Conservation (phyloP, 2,329 filamentous ascomycete genomes). For the Aspergillus fischeri region DNA sequence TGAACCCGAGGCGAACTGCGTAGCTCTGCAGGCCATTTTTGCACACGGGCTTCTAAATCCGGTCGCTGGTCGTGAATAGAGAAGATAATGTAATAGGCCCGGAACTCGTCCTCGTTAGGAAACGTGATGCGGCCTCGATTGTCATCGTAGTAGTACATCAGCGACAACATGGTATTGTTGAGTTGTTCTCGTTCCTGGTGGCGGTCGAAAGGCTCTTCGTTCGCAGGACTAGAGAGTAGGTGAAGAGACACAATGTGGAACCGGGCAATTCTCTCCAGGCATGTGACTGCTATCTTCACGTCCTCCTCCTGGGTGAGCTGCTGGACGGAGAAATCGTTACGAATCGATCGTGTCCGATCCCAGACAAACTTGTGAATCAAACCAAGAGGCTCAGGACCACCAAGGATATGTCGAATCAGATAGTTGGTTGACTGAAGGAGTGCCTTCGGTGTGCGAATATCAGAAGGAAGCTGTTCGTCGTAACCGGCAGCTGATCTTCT, state of each 20-base stretch:
- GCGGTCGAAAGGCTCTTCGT: slow-evolving; percentile 51
- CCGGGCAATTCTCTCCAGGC: slow-evolving; percentile 59
- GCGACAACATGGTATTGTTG: slow-evolving; percentile 57
- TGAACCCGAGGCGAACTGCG: slow-evolving; percentile 51
- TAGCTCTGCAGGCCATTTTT: slow-evolving; percentile 51
- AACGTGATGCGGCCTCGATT: slow-evolving; percentile 47
- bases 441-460: slow-evolving; percentile 55
- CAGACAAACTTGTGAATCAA: slow-evolving; percentile 61
- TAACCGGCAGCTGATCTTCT: slow-evolving; percentile 59
- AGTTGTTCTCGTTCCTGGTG: slow-evolving; percentile 63
- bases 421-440: slow-evolving; percentile 47
- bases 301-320: slow-evolving; percentile 55
- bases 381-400: slow-evolving; percentile 46
- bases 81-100: slow-evolving; percentile 58
- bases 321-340: slow-evolving; percentile 63
- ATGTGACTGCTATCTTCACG: slow-evolving; percentile 55
- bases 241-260: slow-evolving; percentile 62
- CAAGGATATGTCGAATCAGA: slow-evolving; percentile 48
- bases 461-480: slow-evolving; percentile 60
- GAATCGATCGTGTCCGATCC: slow-evolving; percentile 61
- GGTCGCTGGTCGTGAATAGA: slow-evolving; percentile 51
- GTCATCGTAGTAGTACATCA: slow-evolving; percentile 60
- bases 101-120: slow-evolving; percentile 60
- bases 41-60: slow-evolving; percentile 55
- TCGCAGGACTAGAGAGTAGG: slow-evolving; percentile 50